Evolutionary conservation across 306 rosid species (phyloP).

Genomic region (Acmispon strigosus): DNA sequence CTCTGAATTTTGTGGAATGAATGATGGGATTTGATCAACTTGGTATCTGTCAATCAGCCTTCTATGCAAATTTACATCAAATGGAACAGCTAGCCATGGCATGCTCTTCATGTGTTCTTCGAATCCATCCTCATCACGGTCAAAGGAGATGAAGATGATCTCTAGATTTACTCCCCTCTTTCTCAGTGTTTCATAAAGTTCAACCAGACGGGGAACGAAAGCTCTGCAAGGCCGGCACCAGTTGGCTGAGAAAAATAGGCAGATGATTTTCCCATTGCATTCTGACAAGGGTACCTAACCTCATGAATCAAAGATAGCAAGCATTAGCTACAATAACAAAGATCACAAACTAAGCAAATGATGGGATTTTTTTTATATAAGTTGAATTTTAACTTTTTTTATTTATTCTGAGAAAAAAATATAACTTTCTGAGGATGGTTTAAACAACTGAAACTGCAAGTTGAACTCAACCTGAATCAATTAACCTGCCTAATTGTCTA

Average conservation of each 20-base stretch:
- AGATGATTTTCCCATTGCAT: constrained; percentile 63
- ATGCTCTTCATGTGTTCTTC: constrained; percentile 53
- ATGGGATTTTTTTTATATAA: neutral
- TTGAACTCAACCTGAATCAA: constrained; percentile 5
- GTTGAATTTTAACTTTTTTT: neutral
- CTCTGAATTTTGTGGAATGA: constrained; percentile 50
- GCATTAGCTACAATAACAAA: constrained; percentile 4
- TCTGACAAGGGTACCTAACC: constrained; percentile 63
- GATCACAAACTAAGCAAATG: constrained; percentile 14
- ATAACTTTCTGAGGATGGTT: neutral
- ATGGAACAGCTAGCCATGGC: constrained; percentile 92
- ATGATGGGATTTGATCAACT: constrained; percentile 64
- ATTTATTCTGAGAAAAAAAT: neutral
- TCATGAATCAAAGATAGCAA: constrained; percentile 18
- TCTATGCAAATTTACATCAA: constrained; percentile 46
- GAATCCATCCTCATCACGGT: constrained; percentile 54
- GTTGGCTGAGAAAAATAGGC: constrained; percentile 77
- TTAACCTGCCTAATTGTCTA: neutral
- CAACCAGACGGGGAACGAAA: constrained; percentile 57
- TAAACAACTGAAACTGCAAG: neutral
- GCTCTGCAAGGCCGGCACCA: constrained; percentile 94
- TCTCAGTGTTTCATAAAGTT: constrained; percentile 50
- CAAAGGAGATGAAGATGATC: constrained; percentile 72
- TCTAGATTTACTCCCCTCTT: constrained; percentile 44
- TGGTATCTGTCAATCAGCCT: constrained; percentile 42